phyloP scores from a whole-genome alignment of 768 basidiomycete genomes.

The Suillus spraguei region DNA sequence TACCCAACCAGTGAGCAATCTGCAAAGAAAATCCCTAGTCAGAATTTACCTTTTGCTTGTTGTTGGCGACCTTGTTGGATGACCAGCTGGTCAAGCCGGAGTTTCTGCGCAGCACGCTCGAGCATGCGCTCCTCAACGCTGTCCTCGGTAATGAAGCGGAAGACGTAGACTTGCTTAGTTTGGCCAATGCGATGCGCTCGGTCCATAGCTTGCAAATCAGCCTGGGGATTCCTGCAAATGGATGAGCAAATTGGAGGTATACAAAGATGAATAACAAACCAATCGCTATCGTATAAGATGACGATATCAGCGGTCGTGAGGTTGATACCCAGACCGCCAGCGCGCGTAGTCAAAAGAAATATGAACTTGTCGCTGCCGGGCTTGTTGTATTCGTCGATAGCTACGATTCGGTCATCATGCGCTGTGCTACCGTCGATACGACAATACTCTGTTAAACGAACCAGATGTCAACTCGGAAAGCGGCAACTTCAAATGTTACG shows the following conservation, averaged over 20 bases:
- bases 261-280: conserved; percentile 48
- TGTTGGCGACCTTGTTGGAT: conserved; percentile 94
- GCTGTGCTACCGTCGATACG: conserved; percentile 95
- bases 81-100: conserved; percentile 92
- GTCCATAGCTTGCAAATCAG: conserved; percentile 98
- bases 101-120: conserved; percentile 93
- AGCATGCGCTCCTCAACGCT: conserved; percentile 96
- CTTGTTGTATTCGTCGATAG: conserved; percentile 98
- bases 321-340: conserved; percentile 97
- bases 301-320: conserved; percentile 94
- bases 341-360: conserved; percentile 94
- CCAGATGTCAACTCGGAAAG: conserved; percentile 11
- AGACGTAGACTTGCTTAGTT: conserved; percentile 97
- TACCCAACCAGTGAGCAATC: conserved; percentile 5
- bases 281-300: conserved; percentile 95
- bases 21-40: background rate
- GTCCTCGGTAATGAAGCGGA: conserved; percentile 94
- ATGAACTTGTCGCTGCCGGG: conserved; percentile 94
- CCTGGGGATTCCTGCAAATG: conserved; percentile 89
- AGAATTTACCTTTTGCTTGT: conserved; percentile 65
- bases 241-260: conserved; percentile 10
- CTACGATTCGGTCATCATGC: conserved; percentile 93
- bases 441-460: conserved; percentile 72
- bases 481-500: conserved; percentile 30
- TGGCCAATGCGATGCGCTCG: conserved; percentile 96